These are phyloP conservation scores for Solanum hybrid DNA, from an alignment of 305 asterid genomes.

Conservation along the genomic window DNA sequence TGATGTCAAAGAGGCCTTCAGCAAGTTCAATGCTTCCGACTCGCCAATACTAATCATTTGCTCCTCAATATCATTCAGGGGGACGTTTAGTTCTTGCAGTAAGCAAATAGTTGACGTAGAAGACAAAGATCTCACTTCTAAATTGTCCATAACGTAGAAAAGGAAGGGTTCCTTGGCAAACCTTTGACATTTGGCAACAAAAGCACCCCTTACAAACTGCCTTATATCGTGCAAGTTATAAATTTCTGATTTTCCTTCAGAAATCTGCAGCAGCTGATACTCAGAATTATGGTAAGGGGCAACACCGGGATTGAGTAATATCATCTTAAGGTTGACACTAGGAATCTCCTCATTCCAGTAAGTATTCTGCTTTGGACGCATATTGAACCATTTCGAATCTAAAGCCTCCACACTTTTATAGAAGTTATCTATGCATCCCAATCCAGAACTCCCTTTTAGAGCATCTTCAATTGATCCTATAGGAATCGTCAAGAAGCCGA, in stretches of 20 bases:
- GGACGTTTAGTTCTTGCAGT: background rate
- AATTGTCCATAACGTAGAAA: background rate
- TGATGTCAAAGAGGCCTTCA: conserved; percentile 15
- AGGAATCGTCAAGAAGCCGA: background rate
- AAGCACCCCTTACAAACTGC: background rate
- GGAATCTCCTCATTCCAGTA: background rate
- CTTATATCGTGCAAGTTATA: background rate
- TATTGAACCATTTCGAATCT: background rate
- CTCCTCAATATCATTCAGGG: conserved; percentile 7
- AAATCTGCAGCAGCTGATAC: background rate
- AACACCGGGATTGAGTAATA: background rate
- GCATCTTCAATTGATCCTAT: background rate
- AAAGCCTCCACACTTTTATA: background rate
- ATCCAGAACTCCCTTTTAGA: background rate
- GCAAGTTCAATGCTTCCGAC: conserved; percentile 4
- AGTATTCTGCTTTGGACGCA: background rate
- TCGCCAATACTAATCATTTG: background rate
- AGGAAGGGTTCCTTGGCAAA: conserved; percentile 1
- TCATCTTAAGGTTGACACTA: background rate
- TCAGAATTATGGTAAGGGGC: background rate
- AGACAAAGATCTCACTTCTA: background rate
- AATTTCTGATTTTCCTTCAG: background rate
- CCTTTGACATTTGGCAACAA: background rate
- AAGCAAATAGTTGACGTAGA: conserved; percentile 3
- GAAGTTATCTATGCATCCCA: conserved; percentile 6